A percentile compares a stretch with the other conserved stretches of the same genome.
Conservation (phyloP, 1,139 yeast genomes). For the Debaryomyces psychrophilus region DNA sequence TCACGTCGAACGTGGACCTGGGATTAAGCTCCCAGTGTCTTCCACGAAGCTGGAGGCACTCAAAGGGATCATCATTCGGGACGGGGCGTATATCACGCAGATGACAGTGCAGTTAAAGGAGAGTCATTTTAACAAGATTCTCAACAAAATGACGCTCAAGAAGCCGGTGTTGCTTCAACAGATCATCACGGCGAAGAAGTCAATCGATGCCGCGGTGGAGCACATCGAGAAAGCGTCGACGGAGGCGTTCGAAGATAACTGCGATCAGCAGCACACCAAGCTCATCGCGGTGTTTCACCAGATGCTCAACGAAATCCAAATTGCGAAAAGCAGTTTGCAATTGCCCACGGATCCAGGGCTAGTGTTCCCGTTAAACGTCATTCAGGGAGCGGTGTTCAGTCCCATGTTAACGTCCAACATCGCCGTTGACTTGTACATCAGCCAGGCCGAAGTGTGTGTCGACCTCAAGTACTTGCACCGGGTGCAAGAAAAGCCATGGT, state of each 20-base stretch:
- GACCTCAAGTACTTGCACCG: conserved; percentile 44
- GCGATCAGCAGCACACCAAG: conserved; percentile 21
- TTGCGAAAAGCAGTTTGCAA: conserved; percentile 42
- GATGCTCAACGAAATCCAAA: conserved; percentile 32
- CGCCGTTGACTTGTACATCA: conserved; percentile 44
- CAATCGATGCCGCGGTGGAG: conserved; percentile 36
- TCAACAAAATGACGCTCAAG: conserved; percentile 29
- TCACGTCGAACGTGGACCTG: conserved; percentile 38
- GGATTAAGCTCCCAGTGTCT: conserved; percentile 44
- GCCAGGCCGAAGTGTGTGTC: conserved; percentile 49
- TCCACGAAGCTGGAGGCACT: conserved; percentile 42
- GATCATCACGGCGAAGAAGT: conserved; percentile 33
- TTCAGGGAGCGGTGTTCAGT: conserved; percentile 29
- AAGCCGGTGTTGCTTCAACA: conserved; percentile 40
- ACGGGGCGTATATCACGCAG: conserved; percentile 43
- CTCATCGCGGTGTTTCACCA: conserved; percentile 30
- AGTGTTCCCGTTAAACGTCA: conserved; percentile 44
- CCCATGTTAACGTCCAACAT: conserved; percentile 37
- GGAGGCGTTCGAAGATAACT: conserved; percentile 10
- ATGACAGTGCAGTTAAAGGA: conserved; percentile 33
- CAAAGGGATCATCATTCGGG: conserved; percentile 47
- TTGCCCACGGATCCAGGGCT: conserved; percentile 46
- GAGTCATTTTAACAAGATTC: conserved; percentile 34
- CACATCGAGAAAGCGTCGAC: conserved; percentile 25
- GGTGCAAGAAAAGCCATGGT: conserved; percentile 48